These are phyloP conservation scores for Rhinocladiella similis DNA, from an alignment of 2,329 filamentous ascomycete species.

Conservation along the genomic window DNA sequence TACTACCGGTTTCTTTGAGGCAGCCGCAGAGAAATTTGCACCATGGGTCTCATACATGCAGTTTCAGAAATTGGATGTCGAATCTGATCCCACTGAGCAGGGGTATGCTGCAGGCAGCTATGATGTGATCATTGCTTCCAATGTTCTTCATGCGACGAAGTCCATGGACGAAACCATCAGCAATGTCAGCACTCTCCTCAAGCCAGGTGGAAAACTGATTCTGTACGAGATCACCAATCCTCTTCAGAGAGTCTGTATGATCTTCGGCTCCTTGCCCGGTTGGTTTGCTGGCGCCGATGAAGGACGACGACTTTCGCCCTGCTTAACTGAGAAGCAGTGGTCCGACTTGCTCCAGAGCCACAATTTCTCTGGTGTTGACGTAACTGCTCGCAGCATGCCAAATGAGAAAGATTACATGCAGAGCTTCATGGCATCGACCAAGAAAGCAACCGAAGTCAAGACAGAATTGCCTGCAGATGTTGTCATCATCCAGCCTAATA, in stretches of 20 bases:
- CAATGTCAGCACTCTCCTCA: slow-evolving; percentile 33
- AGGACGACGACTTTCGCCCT: slow-evolving; percentile 25
- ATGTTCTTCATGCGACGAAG: slow-evolving; percentile 35
- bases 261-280: slow-evolving; percentile 39
- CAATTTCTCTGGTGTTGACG: slow-evolving; percentile 33
- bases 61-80: slow-evolving; percentile 10
- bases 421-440: slow-evolving; percentile 6
- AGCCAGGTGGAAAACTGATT: slow-evolving; percentile 33
- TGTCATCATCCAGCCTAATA: not conserved
- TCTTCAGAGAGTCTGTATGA: slow-evolving; percentile 20
- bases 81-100: slow-evolving; percentile 1
- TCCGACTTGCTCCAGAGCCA: slow-evolving; percentile 25
- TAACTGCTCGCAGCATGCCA: slow-evolving; percentile 3
- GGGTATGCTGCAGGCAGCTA: slow-evolving; percentile 26
- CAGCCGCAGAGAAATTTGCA: slow-evolving; percentile 2
- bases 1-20: slow-evolving; percentile 9
- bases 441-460: not conserved
- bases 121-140: slow-evolving; percentile 35
- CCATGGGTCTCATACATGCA: slow-evolving; percentile 5
- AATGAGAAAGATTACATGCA: not conserved
- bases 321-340: slow-evolving; percentile 25
- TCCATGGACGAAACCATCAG: slow-evolving; percentile 30
- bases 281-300: slow-evolving; percentile 39
- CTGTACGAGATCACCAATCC: slow-evolving; percentile 28
- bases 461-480: slow-evolving; percentile 1